Base-by-base conservation (phyloP, 1,139 yeast genomes). In the Debaryomycetaceae sp. region DNA sequence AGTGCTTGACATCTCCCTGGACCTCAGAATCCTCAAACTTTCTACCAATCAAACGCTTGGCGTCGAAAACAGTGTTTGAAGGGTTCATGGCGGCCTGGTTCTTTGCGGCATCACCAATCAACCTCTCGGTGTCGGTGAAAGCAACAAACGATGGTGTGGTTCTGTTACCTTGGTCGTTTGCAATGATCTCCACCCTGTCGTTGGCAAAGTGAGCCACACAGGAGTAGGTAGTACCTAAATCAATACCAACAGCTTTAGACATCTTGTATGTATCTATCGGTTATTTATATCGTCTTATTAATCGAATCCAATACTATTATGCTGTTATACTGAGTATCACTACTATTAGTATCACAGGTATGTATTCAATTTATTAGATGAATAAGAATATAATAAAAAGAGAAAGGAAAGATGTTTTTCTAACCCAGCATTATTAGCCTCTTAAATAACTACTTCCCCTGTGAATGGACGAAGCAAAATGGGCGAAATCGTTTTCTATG, bases 181-280 rank as follows among this genome's bases (percentile, higher is more conserved):
- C 86, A 57, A 81, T 81, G 57, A 81, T 81, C 61, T 81, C 86
- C 41, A 81, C 86, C 58, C 85, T 74, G 59, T 84, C 89, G 58
- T 83, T 83, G 44, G 84, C 62, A 58, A 78, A 82, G 63, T 81
- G 87, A 40, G 87, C 90, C 49, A 84, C 90, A 80, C 89, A 84
- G 34, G 89, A 83, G 71, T 83, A 84, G 40, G 90, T 84, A 43
- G 90, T 84, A 66, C 90, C 90, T 75, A 84, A 83, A 72, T 84
- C 90, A 70, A 84, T 84, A 65, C 90, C 90, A 53, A 84, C 78
- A 66, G 88, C 87, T 68, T 77, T 80, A 45, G 85, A 72, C 86
- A 81, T 81, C 34, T 38, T 47, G 20, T 17, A 17, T 17, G 20
- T 38, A 31, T 45, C 37, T 39, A 39, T 39, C 8, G 22, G 13